Conservation (phyloP, 139 green algal species). For the Chlamydomonas schloesseri region DNA sequence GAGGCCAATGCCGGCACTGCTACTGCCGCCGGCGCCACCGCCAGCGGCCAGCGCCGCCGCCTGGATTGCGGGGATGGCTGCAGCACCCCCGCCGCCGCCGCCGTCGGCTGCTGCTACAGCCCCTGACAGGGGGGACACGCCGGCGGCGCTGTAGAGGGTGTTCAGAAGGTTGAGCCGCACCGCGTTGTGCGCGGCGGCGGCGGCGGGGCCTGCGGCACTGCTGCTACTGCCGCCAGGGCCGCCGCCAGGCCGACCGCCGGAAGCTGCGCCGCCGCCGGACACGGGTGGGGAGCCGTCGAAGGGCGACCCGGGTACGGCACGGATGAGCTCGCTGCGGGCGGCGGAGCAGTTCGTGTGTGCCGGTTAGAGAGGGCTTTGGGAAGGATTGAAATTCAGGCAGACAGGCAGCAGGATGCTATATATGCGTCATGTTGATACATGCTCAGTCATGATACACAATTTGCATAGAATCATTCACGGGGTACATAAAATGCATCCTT, state of each 20-base stretch:
- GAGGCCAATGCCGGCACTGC: too few species aligned
- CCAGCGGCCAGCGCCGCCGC: background rate
- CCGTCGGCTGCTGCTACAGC: background rate
- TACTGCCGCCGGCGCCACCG: constrained; percentile 10
- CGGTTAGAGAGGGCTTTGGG: too few species aligned
- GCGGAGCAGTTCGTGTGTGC: too few species aligned
- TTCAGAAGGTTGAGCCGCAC: constrained; percentile 8
- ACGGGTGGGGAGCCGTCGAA: background rate
- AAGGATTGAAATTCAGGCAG: too few species aligned
- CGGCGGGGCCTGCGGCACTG: background rate
- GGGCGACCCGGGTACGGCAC: background rate
- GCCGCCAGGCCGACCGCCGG: background rate
- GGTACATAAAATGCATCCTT: too few species aligned
- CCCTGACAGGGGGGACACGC: background rate
- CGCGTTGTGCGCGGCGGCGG: background rate
- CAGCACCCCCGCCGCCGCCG: background rate
- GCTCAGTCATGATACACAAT: too few species aligned
- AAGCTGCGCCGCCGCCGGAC: too few species aligned
- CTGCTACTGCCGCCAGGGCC: background rate
- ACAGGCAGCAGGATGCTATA: too few species aligned
- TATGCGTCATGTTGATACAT: too few species aligned
- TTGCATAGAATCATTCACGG: too few species aligned
- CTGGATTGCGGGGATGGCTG: too few species aligned
- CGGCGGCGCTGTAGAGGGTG: background rate
- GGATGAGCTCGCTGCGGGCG: background rate